Evolutionary conservation across 805 yeast genomes (phyloP), one percentile per base, ranked within the genome.

Genomic region (Candida suzukii): DNA sequence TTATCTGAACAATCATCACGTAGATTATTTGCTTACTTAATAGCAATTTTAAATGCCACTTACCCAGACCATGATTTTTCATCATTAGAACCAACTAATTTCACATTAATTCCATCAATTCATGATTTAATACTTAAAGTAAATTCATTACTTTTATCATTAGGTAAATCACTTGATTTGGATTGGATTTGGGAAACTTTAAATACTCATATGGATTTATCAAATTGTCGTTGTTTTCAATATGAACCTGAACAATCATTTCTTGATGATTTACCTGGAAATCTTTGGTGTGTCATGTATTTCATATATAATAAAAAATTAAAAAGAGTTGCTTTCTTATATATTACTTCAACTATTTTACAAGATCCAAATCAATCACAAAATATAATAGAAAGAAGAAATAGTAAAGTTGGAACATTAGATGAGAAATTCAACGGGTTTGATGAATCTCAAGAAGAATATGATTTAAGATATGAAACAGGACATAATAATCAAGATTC

Each of bases 61-160:
- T 91, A 86, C 57, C 98, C 99, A 0, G 99, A 93, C 59, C 96
- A 93, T 55, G 99, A 93, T 57, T 93, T 91, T 53, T 75, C 95
- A 12, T 74, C 83, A 21, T 73, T 93, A 46, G 88, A 86, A 55
- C 99, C 99, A 2, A 70, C 70, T 17, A 82, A 79, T 58, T 84
- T 84, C 60, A 64, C 69, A 32, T 74, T 85, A n/a, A 75, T 76
- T 6, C 68, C 66, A 19, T 70, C 75, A 36, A 34, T 63, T 1
- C 42, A 58, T 57, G 77, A 70, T 42, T 73, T 78, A 49, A 76
- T 77, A 44, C 70, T 80, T 25, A 76, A 80, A 41, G 81, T 93
- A 54, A 88, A 88, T 59, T 86, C 87, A 50, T 69, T 90, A 4
- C 71, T 91, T 51, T 72, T 83, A 42, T 79, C 84, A 2, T 60